Base-by-base conservation (phyloP, 768 basidiomycete species). In the Mycena floridula region DNA sequence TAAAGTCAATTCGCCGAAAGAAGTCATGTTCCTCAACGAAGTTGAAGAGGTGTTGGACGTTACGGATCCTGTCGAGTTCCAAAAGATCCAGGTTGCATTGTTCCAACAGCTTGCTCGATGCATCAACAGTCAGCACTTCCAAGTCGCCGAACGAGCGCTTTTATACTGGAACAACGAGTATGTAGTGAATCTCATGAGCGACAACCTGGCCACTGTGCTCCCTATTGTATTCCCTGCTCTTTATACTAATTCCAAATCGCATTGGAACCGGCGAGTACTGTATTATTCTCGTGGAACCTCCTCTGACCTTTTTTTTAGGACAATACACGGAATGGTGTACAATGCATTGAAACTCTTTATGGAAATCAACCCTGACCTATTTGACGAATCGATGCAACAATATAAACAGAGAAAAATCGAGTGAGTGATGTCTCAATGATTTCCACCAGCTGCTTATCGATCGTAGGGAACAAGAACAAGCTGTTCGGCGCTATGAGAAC, bases 131-230 rank as follows among this genome's bases (percentile, higher is more conserved):
- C 96, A 98, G 63, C 96, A 99, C 66, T 99, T 99, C 79, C 96
- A 99, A 67, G 95, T 99, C 24, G 95, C 96, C 5, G 96, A 99
- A 64, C 81, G 96, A 35, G 95, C 95, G 3, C 66, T 99, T 48
- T 76, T 96, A 54, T 98, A 96, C 64, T 99, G 96, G 96, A 97
- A 98, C 69, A 98, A 98, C 68, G 96, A 98, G 68, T 99, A 98
- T 67, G 94, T 98, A 53, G 90, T 99, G 56, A 99, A 96, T 64
- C 79, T 99, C 42, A 98, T 99, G 91, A 90, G 91, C 63, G 93
- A 98, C 58, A 98, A 98, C 61, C 75, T 98, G 51, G 64, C 79
- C 20, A 65, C 83, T 50, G 81, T 99, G 47, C 74, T 99, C 24
- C 96, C 96, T 6, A 90, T 99, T 57, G 93, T 99, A 41, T 99